phyloP scores from a whole-genome alignment of 129 eudicot genomes.

The Lactuca sativa region DNA sequence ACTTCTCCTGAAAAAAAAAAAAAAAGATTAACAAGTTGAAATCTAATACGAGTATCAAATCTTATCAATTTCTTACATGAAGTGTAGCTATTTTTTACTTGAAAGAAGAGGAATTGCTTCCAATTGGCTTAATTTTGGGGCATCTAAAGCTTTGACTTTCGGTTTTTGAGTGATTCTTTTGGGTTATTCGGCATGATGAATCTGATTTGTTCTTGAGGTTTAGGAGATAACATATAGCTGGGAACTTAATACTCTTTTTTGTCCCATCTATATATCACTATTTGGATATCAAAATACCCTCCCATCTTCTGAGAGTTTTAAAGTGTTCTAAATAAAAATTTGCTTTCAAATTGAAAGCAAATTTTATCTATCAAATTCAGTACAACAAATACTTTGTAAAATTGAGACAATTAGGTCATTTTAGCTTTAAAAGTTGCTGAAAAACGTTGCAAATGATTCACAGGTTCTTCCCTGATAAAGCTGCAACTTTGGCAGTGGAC shows the following conservation, averaged over 20 bases:
- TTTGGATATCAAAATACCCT: neutral
- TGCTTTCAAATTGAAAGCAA: neutral
- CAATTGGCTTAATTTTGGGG: neutral
- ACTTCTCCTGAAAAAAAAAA: neutral
- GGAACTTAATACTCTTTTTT: neutral
- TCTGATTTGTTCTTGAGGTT: slow-evolving; percentile 18
- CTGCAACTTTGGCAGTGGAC: slow-evolving; percentile 58
- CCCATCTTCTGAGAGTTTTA: neutral
- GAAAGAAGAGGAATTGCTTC: neutral
- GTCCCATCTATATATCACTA: neutral
- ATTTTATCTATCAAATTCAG: neutral
- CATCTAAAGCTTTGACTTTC: neutral
- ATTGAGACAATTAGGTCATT: slow-evolving; percentile 10
- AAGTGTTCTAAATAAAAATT: neutral
- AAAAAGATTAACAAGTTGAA: neutral
- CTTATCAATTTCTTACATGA: neutral
- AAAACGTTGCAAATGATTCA: slow-evolving; percentile 6
- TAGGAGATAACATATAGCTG: slow-evolving; percentile 5
- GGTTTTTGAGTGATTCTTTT: neutral
- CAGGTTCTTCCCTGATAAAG: slow-evolving; percentile 95
- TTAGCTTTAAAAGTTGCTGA: neutral
- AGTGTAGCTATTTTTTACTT: neutral
- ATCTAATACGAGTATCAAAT: neutral
- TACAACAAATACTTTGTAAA: slow-evolving; percentile 2
- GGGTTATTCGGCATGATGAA: slow-evolving; percentile 5